A percentile compares a stretch with the other conserved stretches of the same genome.
These are phyloP conservation scores for Debaryomyces hansenii DNA, from an alignment of 805 yeast species.

Conservation along the genomic window DNA sequence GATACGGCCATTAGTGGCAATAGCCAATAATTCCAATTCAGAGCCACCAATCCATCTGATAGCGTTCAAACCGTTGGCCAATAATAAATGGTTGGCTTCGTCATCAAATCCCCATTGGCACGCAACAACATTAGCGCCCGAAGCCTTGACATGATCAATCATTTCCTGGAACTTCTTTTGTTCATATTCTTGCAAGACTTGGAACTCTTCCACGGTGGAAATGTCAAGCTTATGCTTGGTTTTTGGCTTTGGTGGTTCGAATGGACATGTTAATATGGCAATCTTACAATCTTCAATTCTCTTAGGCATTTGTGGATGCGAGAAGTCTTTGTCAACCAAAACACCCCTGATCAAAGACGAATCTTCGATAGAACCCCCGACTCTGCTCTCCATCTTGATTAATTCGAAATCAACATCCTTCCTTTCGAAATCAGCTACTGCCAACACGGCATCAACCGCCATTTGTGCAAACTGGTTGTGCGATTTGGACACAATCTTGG, in stretches of 20 bases:
- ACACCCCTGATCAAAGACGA: slow-evolving; percentile 88
- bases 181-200: slow-evolving; percentile 87
- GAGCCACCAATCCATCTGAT: slow-evolving; percentile 99
- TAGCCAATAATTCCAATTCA: slow-evolving; percentile 91
- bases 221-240: slow-evolving; percentile 97
- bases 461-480: slow-evolving; percentile 93
- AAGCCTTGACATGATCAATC: slow-evolving; percentile 80
- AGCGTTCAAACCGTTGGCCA: slow-evolving; percentile 88
- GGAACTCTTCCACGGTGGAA: slow-evolving; percentile 90
- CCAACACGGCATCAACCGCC: slow-evolving; percentile 94
- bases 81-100: slow-evolving; percentile 91
- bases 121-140: slow-evolving; percentile 95
- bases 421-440: slow-evolving; percentile 89
- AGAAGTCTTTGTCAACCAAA: slow-evolving; percentile 90
- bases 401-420: slow-evolving; percentile 96
- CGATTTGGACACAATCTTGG: slow-evolving; percentile 91
- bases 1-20: slow-evolving; percentile 95
- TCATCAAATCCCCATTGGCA: slow-evolving; percentile 99
- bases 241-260: slow-evolving; percentile 99
- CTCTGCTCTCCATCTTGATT: slow-evolving; percentile 92
- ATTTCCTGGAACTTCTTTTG: slow-evolving; percentile 86
- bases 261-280: slow-evolving; percentile 96
- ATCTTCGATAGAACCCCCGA: slow-evolving; percentile 91
- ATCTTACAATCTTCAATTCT: slow-evolving; percentile 73
- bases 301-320: slow-evolving; percentile 98